Percentiles rank a stretch among this genome's conserved stretches.
These are phyloP conservation scores for Leccinellum rugosiceps DNA, from an alignment of 768 basidiomycete species.

Conservation along the genomic window DNA sequence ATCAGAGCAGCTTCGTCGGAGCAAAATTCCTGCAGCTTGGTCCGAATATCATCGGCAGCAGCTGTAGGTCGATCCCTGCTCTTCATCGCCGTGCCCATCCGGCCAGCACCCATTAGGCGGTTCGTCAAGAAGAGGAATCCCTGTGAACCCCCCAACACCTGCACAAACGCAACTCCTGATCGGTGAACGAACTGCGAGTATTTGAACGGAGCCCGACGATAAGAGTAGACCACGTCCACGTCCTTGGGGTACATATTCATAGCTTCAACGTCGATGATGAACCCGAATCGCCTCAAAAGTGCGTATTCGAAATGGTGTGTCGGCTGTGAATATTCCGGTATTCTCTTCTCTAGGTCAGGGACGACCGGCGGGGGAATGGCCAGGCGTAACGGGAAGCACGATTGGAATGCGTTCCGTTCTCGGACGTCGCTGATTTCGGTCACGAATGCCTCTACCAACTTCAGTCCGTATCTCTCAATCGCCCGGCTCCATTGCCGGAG, in stretches of 20 bases:
- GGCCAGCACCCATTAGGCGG: conserved; percentile 70
- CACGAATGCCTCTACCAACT: conserved; percentile 91
- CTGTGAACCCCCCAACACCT: conserved; percentile 73
- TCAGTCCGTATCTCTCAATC: conserved; percentile 87
- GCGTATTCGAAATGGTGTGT: conserved; percentile 79
- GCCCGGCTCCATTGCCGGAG: conserved; percentile 76
- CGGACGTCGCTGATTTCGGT: conserved; percentile 87
- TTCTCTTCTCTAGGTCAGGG: conserved; percentile 60
- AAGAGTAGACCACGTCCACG: conserved; percentile 86
- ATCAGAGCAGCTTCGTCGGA: conserved; percentile 49
- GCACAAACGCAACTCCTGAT: conserved; percentile 86
- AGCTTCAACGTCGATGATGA: conserved; percentile 83
- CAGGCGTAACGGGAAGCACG: conserved; percentile 81
- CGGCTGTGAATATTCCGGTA: conserved; percentile 64
- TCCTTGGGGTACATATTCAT: conserved; percentile 71
- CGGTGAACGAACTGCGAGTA: conserved; percentile 93
- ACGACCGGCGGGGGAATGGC: conserved; percentile 70
- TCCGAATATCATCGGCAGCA: conserved; percentile 60
- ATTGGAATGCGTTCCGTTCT: conserved; percentile 86
- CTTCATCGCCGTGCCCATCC: conserved; percentile 53
- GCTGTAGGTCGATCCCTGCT: conserved; percentile 55
- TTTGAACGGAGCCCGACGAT: conserved; percentile 72
- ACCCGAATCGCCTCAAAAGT: conserved; percentile 71
- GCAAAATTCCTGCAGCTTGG: conserved; percentile 64
- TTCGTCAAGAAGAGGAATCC: conserved; percentile 92